Conservation (phyloP, 306 rosid genomes). For the Casuarina cunninghamiana region DNA sequence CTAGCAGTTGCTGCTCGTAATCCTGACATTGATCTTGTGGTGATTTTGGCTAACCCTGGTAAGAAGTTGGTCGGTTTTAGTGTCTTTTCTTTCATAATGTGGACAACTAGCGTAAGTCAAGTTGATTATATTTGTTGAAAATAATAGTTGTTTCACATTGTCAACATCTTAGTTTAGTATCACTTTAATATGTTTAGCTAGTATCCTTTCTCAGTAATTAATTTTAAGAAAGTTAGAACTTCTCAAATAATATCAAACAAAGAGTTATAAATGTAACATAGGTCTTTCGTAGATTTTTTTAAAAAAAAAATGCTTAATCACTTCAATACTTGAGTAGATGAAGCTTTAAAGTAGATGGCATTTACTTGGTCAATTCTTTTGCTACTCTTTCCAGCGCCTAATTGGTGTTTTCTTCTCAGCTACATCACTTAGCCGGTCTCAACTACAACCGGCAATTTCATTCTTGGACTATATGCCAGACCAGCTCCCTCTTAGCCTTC, state of each 20-base stretch:
- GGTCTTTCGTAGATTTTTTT: too few relatives aligned
- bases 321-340: background rate
- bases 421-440: conserved; percentile 73
- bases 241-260: too few relatives aligned
- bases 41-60: conserved; percentile 86
- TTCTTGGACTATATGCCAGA: conserved; percentile 59
- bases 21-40: conserved; percentile 74
- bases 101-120: background rate
- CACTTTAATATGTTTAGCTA: too few relatives aligned
- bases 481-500: conserved; percentile 48
- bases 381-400: conserved; percentile 13
- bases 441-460: conserved; percentile 48
- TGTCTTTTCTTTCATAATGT: background rate
- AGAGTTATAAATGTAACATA: too few relatives aligned
- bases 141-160: too few relatives aligned
- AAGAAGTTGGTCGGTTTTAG: background rate
- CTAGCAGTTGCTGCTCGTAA: conserved; percentile 77
- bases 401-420: conserved; percentile 44
- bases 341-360: background rate
- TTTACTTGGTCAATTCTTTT: conserved; percentile 20
- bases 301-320: background rate
- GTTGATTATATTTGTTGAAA: background rate
- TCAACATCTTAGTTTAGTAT: too few relatives aligned
- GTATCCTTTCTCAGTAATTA: too few relatives aligned
- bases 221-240: too few relatives aligned